Base-by-base conservation (phyloP, 2,329 filamentous ascomycete genomes). In the Aurifilum marmelostoma region DNA sequence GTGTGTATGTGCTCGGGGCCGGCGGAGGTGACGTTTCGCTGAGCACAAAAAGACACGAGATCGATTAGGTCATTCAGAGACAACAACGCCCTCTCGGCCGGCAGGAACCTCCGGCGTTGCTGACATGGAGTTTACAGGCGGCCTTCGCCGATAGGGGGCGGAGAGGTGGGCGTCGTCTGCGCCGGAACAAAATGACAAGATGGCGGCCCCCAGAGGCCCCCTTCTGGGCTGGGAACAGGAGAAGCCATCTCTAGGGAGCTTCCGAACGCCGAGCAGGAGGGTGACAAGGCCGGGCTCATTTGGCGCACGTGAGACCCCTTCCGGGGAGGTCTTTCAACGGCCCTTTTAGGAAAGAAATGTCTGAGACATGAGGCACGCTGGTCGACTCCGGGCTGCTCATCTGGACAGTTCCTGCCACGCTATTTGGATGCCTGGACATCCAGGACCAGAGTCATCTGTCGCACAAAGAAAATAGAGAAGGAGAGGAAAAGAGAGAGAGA, bases 281-380 rank as follows among this genome's bases (percentile, higher is more conserved):
- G n/a, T n/a, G 6, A 16, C 2, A 32, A 59, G 9, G 8, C 29
- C 37, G 16, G 16, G 32, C 27, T 34, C 21, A 59, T 59, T 59
- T 59, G 18, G 7, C 29, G 32, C 32, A 37, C 56, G 56, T 59
- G 56, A 59, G 56, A 59, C 56, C 29, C 32, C 21, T 32, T 7
- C 56, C 43, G 21, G 21, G 43, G 43, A 59, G 16, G 29, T 12
- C 29, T 14, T 29, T 56, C 32, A 37, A 59, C 32, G 56, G 50
- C 16, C 32, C 29, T 59, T 59, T 34, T 34, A n/a, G 12, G 24
- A 6, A 7, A 43, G 18, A 18, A n/a, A n/a, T 37, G 32, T 37
- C 56, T 37, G 56, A 59, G 56, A 59, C 56, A 59, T 14, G 37
- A n/a, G 56, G 18, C 32, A 32, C 37, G 12, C 56, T n/a, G 56